phyloP scores from a whole-genome alignment of 805 yeast species.

The Candida yuanshanica region DNA sequence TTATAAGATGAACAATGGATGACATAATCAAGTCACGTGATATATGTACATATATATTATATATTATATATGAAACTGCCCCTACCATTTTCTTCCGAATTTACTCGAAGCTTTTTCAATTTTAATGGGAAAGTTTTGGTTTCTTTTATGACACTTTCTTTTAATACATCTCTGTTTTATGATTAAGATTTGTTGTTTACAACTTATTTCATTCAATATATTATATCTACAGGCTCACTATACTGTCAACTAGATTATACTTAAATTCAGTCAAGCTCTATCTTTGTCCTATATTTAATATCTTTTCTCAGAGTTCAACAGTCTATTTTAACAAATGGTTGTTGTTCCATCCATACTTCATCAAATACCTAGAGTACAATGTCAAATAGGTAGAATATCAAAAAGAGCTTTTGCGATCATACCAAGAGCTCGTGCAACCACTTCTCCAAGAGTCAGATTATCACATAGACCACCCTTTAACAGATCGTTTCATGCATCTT shows the following conservation, averaged over 20 bases:
- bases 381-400: neutral
- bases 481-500: constrained; percentile 39
- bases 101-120: neutral
- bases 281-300: neutral
- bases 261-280: too few relatives aligned
- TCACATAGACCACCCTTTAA: neutral
- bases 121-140: neutral
- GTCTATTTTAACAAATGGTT: neutral
- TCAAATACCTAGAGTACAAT: neutral
- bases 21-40: neutral
- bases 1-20: neutral
- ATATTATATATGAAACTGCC: neutral
- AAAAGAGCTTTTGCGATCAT: neutral
- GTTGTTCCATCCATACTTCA: neutral
- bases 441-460: neutral
- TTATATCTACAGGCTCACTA: too few relatives aligned
- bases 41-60: neutral
- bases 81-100: neutral
- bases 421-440: neutral
- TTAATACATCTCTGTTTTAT: too few relatives aligned
- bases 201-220: too few relatives aligned
- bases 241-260: too few relatives aligned
- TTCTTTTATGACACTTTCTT: neutral
- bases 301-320: neutral
- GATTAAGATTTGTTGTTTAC: too few relatives aligned